Percentiles rank a stretch among this genome's conserved stretches.
These are phyloP conservation scores for Gremmenia infestans DNA, from an alignment of 2,329 filamentous ascomycete genomes.

Conservation along the genomic window DNA sequence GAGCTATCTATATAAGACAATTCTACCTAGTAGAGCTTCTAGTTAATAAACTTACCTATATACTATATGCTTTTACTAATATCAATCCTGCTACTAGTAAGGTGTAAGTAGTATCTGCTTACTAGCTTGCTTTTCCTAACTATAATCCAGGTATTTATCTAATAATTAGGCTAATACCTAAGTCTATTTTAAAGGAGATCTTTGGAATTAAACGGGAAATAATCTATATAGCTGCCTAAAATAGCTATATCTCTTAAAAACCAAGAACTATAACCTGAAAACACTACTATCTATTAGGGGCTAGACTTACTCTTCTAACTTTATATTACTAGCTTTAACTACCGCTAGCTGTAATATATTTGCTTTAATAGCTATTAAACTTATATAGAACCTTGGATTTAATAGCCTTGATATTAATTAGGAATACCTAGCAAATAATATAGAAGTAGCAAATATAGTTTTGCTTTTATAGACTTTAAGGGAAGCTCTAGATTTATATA, in stretches of 20 bases:
- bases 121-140: not conserved
- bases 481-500: constrained; percentile 44
- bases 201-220: constrained; percentile 58
- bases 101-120: constrained; percentile 44
- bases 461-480: constrained; percentile 22
- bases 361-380: constrained; percentile 8
- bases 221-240: constrained; percentile 77
- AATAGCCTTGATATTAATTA: constrained; percentile 22
- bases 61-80: constrained; percentile 87
- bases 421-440: constrained; percentile 19
- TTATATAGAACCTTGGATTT: constrained; percentile 17
- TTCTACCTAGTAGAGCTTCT: constrained; percentile 80
- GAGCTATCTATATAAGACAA: constrained; percentile 78
- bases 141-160: constrained; percentile 4
- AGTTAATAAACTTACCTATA: constrained; percentile 72
- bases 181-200: constrained; percentile 68
- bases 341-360: constrained; percentile 35
- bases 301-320: constrained; percentile 53
- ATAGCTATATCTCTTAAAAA: constrained; percentile 72
- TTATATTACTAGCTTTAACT: constrained; percentile 60
- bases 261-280: constrained; percentile 72
- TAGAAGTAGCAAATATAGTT: constrained; percentile 21
- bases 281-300: constrained; percentile 75
- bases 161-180: constrained; percentile 11
- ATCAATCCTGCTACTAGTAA: constrained; percentile 70